Percentiles rank a stretch among this genome's conserved stretches.
Conservation (phyloP, 2,329 filamentous ascomycete genomes). For the Coccinonectria pachysandricola region DNA sequence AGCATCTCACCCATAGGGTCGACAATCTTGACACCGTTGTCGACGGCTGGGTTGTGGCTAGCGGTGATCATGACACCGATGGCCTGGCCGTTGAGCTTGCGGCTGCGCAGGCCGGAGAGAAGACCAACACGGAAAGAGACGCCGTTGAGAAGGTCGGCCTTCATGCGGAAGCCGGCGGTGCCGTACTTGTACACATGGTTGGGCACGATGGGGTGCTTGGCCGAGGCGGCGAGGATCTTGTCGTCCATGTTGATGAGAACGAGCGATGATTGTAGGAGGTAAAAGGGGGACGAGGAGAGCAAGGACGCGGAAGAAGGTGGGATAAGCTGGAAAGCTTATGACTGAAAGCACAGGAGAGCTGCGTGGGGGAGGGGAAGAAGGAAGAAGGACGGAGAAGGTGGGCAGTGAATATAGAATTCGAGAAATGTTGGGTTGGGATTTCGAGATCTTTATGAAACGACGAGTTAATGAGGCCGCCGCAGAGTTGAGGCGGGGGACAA, state of each 20-base stretch:
- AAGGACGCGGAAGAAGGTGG: not conserved
- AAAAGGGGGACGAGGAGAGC: slow-evolving; percentile 3
- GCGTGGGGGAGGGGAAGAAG: not conserved
- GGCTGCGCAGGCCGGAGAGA: slow-evolving; percentile 77
- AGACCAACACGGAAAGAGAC: slow-evolving; percentile 90
- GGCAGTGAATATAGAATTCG: too few species aligned
- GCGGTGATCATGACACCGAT: slow-evolving; percentile 97
- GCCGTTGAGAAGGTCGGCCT: slow-evolving; percentile 72
- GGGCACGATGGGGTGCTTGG: slow-evolving; percentile 49
- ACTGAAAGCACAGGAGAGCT: not conserved
- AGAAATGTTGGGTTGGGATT: too few species aligned
- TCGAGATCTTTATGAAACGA: slow-evolving; percentile 12
- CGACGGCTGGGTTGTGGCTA: slow-evolving; percentile 80
- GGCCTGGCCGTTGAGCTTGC: slow-evolving; percentile 78
- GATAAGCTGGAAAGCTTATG: not conserved
- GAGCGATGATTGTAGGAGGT: slow-evolving; percentile 5
- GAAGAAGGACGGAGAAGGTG: slow-evolving; percentile 1
- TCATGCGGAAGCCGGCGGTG: slow-evolving; percentile 60
- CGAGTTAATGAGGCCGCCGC: not conserved
- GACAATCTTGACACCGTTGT: slow-evolving; percentile 92
- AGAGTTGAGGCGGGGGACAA: not conserved
- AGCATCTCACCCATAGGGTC: slow-evolving; percentile 98
- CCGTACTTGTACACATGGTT: slow-evolving; percentile 53
- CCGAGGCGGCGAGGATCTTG: slow-evolving; percentile 48
- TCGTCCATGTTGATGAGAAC: slow-evolving; percentile 35